Conservation (phyloP, 225 moss, liverwort and hornwort species). For the Bryoerythrophyllum caledonicum region DNA sequence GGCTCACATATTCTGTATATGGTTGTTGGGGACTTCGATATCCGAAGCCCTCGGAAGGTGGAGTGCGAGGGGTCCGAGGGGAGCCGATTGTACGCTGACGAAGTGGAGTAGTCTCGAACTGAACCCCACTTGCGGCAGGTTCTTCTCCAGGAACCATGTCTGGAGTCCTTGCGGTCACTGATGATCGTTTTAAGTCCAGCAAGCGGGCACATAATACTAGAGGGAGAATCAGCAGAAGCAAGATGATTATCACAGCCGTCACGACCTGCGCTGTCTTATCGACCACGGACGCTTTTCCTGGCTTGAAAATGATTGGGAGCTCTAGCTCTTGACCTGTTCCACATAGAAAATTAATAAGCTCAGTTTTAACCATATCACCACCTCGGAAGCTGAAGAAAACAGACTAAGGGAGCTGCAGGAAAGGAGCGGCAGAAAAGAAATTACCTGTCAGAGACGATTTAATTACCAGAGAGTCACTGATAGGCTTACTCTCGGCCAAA, state of each 20-base stretch:
- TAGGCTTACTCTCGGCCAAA: conserved; percentile 43
- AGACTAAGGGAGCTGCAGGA: neutral
- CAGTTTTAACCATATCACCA: conserved; percentile 14
- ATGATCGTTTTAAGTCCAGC: conserved; percentile 70
- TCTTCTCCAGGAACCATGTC: conserved; percentile 32
- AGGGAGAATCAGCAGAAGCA: conserved; percentile 68
- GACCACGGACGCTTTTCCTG: conserved; percentile 47
- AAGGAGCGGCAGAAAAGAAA: neutral
- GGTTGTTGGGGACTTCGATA: conserved; percentile 47
- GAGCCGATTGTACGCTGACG: conserved; percentile 44
- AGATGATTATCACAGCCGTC: conserved; percentile 57
- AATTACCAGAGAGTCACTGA: conserved; percentile 39
- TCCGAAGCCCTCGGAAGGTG: conserved; percentile 42
- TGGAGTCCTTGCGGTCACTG: conserved; percentile 21
- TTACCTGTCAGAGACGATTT: conserved; percentile 52
- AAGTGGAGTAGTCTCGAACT: conserved; percentile 40
- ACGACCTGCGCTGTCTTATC: conserved; percentile 52
- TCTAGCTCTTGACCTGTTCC: conserved; percentile 73
- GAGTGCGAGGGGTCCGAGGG: conserved; percentile 53
- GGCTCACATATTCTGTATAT: conserved; percentile 54
- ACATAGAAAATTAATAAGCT: neutral
- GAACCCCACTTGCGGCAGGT: conserved; percentile 6
- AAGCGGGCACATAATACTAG: conserved; percentile 81
- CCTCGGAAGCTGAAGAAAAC: neutral
- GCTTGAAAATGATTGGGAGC: conserved; percentile 62